A percentile compares a stretch with the other conserved stretches of the same genome.
Evolutionary conservation across 345 rosid genomes (phyloP).

Genomic region (Citrus trifoliata): DNA sequence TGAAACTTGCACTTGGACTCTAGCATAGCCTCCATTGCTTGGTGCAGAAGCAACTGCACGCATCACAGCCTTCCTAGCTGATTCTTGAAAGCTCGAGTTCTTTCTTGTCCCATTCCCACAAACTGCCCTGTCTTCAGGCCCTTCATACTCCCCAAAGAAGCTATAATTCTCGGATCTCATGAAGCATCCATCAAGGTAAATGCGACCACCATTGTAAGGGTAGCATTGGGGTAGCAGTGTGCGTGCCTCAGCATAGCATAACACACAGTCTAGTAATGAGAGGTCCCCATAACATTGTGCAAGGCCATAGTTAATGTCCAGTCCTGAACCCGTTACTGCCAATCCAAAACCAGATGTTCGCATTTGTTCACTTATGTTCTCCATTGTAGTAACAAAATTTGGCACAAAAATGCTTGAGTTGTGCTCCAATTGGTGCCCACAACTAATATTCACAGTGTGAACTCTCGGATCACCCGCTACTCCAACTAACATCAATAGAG

Average conservation of each 20-base stretch:
- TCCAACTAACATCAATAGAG: conserved; percentile 6
- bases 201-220: conserved; percentile 71
- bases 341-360: conserved; percentile 56
- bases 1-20: conserved; percentile 29
- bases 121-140: conserved; percentile 50
- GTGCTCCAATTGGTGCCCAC: conserved; percentile 53
- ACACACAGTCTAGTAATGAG: conserved; percentile 68
- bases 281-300: conserved; percentile 93
- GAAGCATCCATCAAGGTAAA: conserved; percentile 93
- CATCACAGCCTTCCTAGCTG: conserved; percentile 47
- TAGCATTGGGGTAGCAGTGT: conserved; percentile 86
- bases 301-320: conserved; percentile 67
- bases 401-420: conserved; percentile 58
- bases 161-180: conserved; percentile 89
- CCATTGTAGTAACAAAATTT: conserved; percentile 79
- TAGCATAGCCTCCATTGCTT: conserved; percentile 45
- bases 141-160: conserved; percentile 62
- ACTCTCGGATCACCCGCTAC: conserved; percentile 61
- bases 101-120: conserved; percentile 64
- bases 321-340: conserved; percentile 68
- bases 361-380: conserved; percentile 66
- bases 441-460: conserved; percentile 36
- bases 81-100: conserved; percentile 31
- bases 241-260: conserved; percentile 90
- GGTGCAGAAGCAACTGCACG: conserved; percentile 45